Conservation (phyloP, 352 stramenopile genomes). For the Thalassiosira exigua region DNA sequence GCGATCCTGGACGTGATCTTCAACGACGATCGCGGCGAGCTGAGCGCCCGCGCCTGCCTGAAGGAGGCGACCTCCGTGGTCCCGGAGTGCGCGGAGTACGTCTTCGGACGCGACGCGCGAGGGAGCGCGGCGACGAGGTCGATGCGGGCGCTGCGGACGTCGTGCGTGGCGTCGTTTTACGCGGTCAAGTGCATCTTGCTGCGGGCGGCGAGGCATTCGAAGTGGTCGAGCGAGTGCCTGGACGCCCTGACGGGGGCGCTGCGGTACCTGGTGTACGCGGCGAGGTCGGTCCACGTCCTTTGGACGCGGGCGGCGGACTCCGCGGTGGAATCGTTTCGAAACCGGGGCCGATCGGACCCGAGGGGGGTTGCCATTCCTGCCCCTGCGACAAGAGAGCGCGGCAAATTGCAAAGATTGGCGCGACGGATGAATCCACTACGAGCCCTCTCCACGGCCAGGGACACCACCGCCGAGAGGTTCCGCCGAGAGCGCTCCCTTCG, state of each 20-base stretch:
- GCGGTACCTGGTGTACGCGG: conserved; percentile 48
- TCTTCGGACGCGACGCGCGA: conserved; percentile 8
- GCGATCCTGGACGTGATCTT: conserved; percentile 43
- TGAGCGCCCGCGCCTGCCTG: conserved; percentile 37
- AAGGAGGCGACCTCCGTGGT: conserved; percentile 28
- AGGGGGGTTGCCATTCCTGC: not conserved
- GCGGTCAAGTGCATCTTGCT: conserved; percentile 32
- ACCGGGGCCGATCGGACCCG: not conserved
- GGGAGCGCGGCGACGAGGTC: conserved; percentile 17
- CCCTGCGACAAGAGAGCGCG: not conserved
- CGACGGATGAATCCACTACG: conserved; percentile 37
- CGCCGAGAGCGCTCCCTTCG: conserved; percentile 18
- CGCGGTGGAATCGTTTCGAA: not conserved
- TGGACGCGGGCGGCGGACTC: conserved; percentile 19
- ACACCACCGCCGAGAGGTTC: not conserved
- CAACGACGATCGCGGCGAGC: conserved; percentile 36
- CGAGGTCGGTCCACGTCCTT: conserved; percentile 39
- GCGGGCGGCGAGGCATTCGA: conserved; percentile 33
- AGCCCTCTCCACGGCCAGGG: conserved; percentile 1
- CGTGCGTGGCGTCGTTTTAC: conserved; percentile 36
- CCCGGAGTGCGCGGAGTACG: conserved; percentile 1
- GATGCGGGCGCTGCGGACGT: conserved; percentile 23
- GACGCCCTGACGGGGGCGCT: conserved; percentile 39
- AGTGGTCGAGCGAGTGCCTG: conserved; percentile 33
- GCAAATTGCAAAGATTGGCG: conserved; percentile 5